phyloP scores from a whole-genome alignment of 106 monocot species.

The Acanthochlamys bracteata region DNA sequence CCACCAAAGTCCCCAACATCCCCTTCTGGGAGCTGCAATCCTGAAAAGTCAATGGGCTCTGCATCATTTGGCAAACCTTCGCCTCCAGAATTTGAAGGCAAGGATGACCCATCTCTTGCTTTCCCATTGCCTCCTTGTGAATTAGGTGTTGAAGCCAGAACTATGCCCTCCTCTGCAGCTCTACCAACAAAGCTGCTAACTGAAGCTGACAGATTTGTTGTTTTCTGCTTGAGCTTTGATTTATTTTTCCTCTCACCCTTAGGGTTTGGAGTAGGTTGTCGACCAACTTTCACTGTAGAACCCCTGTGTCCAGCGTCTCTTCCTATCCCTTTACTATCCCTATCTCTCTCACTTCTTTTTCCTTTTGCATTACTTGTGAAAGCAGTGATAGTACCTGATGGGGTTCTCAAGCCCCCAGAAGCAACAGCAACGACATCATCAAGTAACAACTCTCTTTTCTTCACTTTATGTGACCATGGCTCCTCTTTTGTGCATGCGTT shows the following conservation, averaged over 20 bases:
- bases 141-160: constrained; percentile 3
- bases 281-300: constrained; percentile 18
- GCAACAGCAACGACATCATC: constrained; percentile 46
- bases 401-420: constrained; percentile 11
- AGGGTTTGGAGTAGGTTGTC: constrained; percentile 24
- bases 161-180: constrained; percentile 2
- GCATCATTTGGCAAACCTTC: constrained; percentile 16
- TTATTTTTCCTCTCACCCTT: constrained; percentile 48
- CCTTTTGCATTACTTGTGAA: constrained; percentile 40
- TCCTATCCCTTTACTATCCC: constrained; percentile 32
- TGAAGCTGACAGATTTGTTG: constrained; percentile 32
- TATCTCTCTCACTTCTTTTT: constrained; percentile 57
- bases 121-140: constrained; percentile 5
- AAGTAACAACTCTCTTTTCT: constrained; percentile 46
- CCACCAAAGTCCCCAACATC: constrained; percentile 32
- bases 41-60: constrained; percentile 15
- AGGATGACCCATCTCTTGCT: constrained; percentile 12
- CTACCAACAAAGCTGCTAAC: constrained; percentile 12
- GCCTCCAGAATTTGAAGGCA: not conserved
- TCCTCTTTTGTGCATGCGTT: constrained; percentile 26
- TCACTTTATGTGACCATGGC: constrained; percentile 29
- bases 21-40: constrained; percentile 22
- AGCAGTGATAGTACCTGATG: constrained; percentile 29
- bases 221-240: constrained; percentile 47
- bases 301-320: constrained; percentile 20